Evolutionary conservation across 148 eudicot genomes (phyloP).

Genomic region (Heliamphora exappendiculata): DNA sequence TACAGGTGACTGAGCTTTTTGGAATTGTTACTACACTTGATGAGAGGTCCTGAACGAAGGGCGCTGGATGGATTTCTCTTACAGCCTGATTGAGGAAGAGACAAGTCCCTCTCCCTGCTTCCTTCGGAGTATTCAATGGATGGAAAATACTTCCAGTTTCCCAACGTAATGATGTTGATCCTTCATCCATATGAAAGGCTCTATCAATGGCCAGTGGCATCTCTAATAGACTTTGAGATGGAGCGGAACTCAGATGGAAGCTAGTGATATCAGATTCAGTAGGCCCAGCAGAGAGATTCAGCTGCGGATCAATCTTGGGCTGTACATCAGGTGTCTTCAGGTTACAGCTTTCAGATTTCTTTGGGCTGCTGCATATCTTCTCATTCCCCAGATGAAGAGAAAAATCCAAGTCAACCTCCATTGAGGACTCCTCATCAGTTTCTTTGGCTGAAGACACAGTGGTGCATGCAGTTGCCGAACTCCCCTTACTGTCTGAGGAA

Average conservation of each 20-base stretch:
- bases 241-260: slow-evolving; percentile 29
- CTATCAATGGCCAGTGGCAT: slow-evolving; percentile 18
- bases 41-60: slow-evolving; percentile 35
- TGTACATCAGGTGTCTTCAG: slow-evolving; percentile 19
- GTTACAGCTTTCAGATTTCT: slow-evolving; percentile 35
- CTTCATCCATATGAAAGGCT: slow-evolving; percentile 23
- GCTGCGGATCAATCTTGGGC: slow-evolving; percentile 49
- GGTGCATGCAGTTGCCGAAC: slow-evolving; percentile 77
- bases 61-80: slow-evolving; percentile 20
- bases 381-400: slow-evolving; percentile 72
- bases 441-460: slow-evolving; percentile 74
- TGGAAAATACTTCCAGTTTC: slow-evolving; percentile 22
- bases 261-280: slow-evolving; percentile 77
- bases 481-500: slow-evolving; percentile 89
- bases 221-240: slow-evolving; percentile 19
- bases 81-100: slow-evolving; percentile 32
- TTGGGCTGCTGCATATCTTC: slow-evolving; percentile 40
- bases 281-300: slow-evolving; percentile 67
- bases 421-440: slow-evolving; percentile 71
- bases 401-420: slow-evolving; percentile 82
- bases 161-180: slow-evolving; percentile 26
- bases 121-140: slow-evolving; percentile 23
- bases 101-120: slow-evolving; percentile 16
- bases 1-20: slow-evolving; percentile 73
- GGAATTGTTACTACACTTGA: slow-evolving; percentile 47